A percentile compares a stretch with the other conserved stretches of the same genome.
Conservation (phyloP, 1,284 basidiomycete genomes). For the Rhodotorula sp. region DNA sequence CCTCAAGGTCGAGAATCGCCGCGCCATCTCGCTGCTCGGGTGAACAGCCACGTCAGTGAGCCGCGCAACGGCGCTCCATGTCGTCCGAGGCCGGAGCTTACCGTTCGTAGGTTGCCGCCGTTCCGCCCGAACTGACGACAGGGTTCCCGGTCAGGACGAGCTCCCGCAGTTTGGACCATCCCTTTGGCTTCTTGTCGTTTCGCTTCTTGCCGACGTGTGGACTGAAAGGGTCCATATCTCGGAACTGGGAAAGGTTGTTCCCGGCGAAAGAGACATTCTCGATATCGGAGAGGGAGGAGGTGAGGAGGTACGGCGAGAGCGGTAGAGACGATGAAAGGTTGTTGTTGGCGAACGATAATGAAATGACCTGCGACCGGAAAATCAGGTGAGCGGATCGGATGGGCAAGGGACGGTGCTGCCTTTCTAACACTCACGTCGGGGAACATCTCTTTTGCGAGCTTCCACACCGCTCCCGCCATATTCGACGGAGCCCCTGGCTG, state of each 20-base stretch:
- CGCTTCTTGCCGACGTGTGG: conserved; percentile 33
- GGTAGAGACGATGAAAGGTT: conserved; percentile 56
- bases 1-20: conserved; percentile 66
- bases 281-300: conserved; percentile 68
- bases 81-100: conserved; percentile 48
- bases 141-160: conserved; percentile 78
- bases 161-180: conserved; percentile 60
- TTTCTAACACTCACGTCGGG: conserved; percentile 61
- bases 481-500: conserved; percentile 59
- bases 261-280: conserved; percentile 77
- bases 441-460: conserved; percentile 71
- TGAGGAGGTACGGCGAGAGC: conserved; percentile 56
- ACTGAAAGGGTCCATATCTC: conserved; percentile 62
- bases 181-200: conserved; percentile 46
- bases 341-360: conserved; percentile 71
- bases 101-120: conserved; percentile 65
- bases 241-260: conserved; percentile 65
- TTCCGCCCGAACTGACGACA: conserved; percentile 61
- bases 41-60: too few relatives aligned
- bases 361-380: conserved; percentile 60
- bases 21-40: conserved; percentile 62
- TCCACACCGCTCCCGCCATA: conserved; percentile 78
- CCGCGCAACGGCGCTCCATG: too few relatives aligned
- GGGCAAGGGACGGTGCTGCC: background rate
- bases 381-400: background rate